phyloP scores from a whole-genome alignment of 352 stramenopile genomes.

The Globisporangium irregulare region DNA sequence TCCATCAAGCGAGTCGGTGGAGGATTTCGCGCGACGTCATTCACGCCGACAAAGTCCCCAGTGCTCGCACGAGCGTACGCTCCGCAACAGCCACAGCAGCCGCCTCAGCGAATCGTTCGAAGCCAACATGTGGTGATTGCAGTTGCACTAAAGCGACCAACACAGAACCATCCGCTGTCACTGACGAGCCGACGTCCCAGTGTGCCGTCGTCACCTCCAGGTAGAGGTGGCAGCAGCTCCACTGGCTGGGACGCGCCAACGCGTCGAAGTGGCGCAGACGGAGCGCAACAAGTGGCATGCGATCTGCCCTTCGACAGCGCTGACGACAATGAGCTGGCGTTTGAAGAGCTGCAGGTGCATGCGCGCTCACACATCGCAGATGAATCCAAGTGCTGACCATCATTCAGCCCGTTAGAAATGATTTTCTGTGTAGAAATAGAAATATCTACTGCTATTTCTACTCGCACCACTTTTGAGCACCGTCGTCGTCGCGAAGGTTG shows the following conservation, averaged over 20 bases:
- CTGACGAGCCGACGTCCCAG: slow-evolving; percentile 13
- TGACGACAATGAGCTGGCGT: slow-evolving; percentile 17
- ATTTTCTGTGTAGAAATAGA: not conserved
- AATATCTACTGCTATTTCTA: not conserved
- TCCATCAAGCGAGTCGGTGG: slow-evolving; percentile 54
- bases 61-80: slow-evolving; percentile 10
- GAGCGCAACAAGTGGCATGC: not conserved
- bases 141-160: not conserved
- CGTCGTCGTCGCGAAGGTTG: slow-evolving; percentile 6
- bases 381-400: not conserved
- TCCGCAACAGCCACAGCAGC: slow-evolving; percentile 13
- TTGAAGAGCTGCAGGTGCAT: slow-evolving; percentile 22
- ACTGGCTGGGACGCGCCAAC: not conserved
- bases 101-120: not conserved
- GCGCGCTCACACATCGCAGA: slow-evolving; percentile 16
- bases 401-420: not conserved
- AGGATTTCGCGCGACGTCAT: slow-evolving; percentile 42
- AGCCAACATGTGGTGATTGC: not conserved
- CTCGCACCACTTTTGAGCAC: not conserved
- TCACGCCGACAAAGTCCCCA: slow-evolving; percentile 11
- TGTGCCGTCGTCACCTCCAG: slow-evolving; percentile 10
- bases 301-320: not conserved
- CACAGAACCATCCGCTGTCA: slow-evolving; percentile 3
- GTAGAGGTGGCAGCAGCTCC: not conserved
- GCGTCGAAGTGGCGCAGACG: not conserved